Conservation (phyloP, 73 alveolate genomes). For the Tetrahymena thermophila region DNA sequence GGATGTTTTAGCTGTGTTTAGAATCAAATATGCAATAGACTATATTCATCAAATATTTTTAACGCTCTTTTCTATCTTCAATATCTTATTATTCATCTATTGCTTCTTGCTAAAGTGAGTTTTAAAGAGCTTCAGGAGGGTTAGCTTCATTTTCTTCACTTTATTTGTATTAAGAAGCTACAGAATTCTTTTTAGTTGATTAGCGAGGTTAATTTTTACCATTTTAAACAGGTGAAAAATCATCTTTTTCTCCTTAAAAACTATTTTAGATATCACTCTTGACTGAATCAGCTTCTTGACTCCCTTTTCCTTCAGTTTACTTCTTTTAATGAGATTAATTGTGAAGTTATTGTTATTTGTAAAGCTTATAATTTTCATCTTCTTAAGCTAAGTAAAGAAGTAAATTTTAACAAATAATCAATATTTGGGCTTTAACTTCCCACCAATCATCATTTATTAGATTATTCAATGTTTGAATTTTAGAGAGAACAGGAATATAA, state of each 20-base stretch:
- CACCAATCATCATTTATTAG: slow-evolving; percentile 44
- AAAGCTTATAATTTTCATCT: background rate
- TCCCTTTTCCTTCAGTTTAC: background rate
- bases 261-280: background rate
- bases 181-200: background rate
- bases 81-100: background rate
- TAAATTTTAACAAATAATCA: slow-evolving; percentile 28
- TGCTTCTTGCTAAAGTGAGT: background rate
- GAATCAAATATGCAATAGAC: slow-evolving; percentile 18
- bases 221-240: background rate
- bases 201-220: background rate
- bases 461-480: background rate
- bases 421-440: slow-evolving; percentile 44
- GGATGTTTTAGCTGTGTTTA: slow-evolving; percentile 5
- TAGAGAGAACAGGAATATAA: slow-evolving; percentile 10
- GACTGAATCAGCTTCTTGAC: background rate
- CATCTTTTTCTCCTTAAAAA: background rate
- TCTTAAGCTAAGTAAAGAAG: slow-evolving; percentile 11
- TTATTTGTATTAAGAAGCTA: background rate
- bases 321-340: background rate
- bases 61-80: background rate
- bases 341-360: background rate
- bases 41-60: slow-evolving; percentile 13
- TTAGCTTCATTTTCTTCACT: background rate
- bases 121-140: background rate